These are phyloP conservation scores for Malania oleifera DNA, from an alignment of 164 flowering plant species.

Conservation along the genomic window DNA sequence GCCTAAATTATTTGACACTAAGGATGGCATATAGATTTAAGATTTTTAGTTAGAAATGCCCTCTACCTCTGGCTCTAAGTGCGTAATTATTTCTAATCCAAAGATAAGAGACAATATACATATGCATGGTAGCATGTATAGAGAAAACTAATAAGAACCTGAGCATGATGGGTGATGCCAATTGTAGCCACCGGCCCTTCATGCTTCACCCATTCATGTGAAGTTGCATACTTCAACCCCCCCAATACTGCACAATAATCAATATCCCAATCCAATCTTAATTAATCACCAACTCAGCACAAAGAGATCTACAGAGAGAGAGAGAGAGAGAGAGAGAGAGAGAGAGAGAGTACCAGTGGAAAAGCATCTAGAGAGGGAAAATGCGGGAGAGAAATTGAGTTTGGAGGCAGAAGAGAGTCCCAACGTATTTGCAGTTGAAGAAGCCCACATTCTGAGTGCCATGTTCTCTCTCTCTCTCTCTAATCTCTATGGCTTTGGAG, in stretches of 20 bases:
- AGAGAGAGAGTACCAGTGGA: slow-evolving; percentile 59
- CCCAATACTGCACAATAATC: slow-evolving; percentile 64
- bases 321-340: slow-evolving; percentile 8
- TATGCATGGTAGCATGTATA: background rate
- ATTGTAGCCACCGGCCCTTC: slow-evolving; percentile 85
- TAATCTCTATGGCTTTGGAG: slow-evolving; percentile 2
- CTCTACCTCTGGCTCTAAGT: no score
- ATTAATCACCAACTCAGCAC: no score
- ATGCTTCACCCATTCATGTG: slow-evolving; percentile 99
- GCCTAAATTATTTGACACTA: no score
- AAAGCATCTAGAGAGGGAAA: slow-evolving; percentile 80
- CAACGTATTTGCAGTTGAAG: slow-evolving; percentile 90
- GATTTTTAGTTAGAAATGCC: no score
- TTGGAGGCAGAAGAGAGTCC: slow-evolving; percentile 50
- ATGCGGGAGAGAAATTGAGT: slow-evolving; percentile 35
- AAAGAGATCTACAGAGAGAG: no score
- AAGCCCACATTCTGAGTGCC: slow-evolving; percentile 98
- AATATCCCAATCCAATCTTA: no score
- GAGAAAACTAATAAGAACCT: slow-evolving; percentile 35
- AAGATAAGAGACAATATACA: no score
- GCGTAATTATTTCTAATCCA: no score
- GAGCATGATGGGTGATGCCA: slow-evolving; percentile 98
- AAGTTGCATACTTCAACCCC: slow-evolving; percentile 74
- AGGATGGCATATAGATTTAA: no score
- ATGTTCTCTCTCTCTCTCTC: slow-evolving; percentile 21